A percentile compares a stretch with the other conserved stretches of the same genome.
Conservation (phyloP, 2,329 filamentous ascomycete species). For the Penicillium sp. region DNA sequence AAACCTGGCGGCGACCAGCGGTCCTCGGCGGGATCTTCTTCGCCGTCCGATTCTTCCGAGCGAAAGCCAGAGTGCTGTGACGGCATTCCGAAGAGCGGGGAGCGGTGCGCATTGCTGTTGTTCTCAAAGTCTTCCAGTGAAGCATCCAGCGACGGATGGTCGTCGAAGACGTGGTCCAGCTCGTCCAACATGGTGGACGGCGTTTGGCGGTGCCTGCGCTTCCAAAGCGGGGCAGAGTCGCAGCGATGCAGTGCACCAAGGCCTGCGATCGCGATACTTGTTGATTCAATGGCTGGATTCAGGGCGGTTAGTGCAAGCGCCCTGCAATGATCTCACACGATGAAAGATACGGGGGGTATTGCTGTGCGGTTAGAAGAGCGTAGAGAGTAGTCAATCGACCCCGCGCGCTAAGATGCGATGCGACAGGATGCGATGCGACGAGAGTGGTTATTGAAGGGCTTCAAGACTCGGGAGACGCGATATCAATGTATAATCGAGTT, state of each 20-base stretch:
- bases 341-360: constrained; percentile 5
- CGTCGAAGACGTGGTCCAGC: constrained; percentile 53
- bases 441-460: background rate
- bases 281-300: constrained; percentile 2
- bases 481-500: background rate
- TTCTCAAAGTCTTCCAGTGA: constrained; percentile 63
- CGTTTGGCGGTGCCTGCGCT: constrained; percentile 27
- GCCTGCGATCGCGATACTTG: constrained; percentile 9
- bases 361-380: constrained; percentile 4
- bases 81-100: constrained; percentile 54
- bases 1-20: constrained; percentile 67
- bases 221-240: constrained; percentile 22
- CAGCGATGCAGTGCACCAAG: constrained; percentile 19
- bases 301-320: constrained; percentile 19
- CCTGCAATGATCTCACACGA: constrained; percentile 12
- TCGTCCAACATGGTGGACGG: constrained; percentile 46
- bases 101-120: constrained; percentile 46
- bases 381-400: constrained; percentile 22
- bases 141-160: constrained; percentile 59
- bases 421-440: constrained; percentile 15
- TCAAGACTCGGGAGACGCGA: background rate
- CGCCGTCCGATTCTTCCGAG: constrained; percentile 49
- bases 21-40: constrained; percentile 41
- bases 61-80: constrained; percentile 65
- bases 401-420: constrained; percentile 21